These are phyloP conservation scores for Hypericum perforatum DNA, from an alignment of 345 rosid species.

Conservation along the genomic window DNA sequence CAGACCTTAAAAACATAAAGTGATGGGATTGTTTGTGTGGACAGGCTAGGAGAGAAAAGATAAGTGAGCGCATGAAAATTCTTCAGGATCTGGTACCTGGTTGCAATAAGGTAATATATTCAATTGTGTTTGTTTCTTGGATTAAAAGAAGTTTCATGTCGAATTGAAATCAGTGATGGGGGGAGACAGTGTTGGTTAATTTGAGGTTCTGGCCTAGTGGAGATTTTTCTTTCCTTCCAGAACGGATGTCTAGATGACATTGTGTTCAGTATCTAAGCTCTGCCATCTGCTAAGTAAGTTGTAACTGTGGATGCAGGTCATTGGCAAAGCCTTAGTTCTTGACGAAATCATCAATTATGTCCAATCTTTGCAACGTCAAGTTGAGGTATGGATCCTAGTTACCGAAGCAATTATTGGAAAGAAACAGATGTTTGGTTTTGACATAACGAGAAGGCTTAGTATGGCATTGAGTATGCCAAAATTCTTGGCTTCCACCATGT, in stretches of 20 bases:
- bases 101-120: conserved; percentile 61
- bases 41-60: conserved; percentile 92
- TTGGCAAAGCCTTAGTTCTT: conserved; percentile 81
- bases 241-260: too few relatives aligned
- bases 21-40: conserved; percentile 12
- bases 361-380: conserved; percentile 80
- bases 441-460: too few relatives aligned
- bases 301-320: conserved; percentile 38
- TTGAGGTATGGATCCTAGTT: conserved; percentile 45
- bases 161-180: too few relatives aligned
- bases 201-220: too few relatives aligned
- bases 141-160: neutral
- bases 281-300: too few relatives aligned
- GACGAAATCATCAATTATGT: conserved; percentile 92
- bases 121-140: neutral
- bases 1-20: neutral
- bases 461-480: too few relatives aligned
- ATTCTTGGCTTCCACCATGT: too few relatives aligned
- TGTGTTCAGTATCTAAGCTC: neutral
- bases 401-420: neutral
- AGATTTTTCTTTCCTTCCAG: too few relatives aligned
- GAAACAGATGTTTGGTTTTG: too few relatives aligned
- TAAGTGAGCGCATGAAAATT: conserved; percentile 85
- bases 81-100: conserved; percentile 96
- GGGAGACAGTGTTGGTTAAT: too few relatives aligned